These are phyloP conservation scores for Metarhizium robertsii DNA, from an alignment of 2,329 filamentous ascomycete species.

Conservation along the genomic window DNA sequence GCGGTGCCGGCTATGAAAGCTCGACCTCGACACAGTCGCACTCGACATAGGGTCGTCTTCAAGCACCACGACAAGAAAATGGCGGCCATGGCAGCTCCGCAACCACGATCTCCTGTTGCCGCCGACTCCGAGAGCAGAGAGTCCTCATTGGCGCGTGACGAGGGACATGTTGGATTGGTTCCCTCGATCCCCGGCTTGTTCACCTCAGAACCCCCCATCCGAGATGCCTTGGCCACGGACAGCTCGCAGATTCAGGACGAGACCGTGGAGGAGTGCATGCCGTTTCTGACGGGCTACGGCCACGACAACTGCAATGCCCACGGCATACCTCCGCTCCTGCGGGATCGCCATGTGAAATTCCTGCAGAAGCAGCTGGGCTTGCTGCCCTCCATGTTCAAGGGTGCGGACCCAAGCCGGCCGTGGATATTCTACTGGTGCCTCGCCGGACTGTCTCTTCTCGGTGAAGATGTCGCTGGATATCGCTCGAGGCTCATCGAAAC, in stretches of 20 bases:
- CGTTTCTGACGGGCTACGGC: slow-evolving; percentile 51
- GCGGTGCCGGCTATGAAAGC: slow-evolving; percentile 5
- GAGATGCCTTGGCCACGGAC: slow-evolving; percentile 56
- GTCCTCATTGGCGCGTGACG: not conserved
- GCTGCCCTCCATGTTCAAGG: slow-evolving; percentile 62
- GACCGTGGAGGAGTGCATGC: slow-evolving; percentile 59
- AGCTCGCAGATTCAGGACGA: slow-evolving; percentile 60
- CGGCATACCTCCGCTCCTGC: slow-evolving; percentile 67
- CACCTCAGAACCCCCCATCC: slow-evolving; percentile 48
- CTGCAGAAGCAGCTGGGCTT: slow-evolving; percentile 47
- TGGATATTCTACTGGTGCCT: slow-evolving; percentile 96
- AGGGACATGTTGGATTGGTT: slow-evolving; percentile 3
- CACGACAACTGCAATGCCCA: slow-evolving; percentile 53
- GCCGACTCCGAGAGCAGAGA: not conserved
- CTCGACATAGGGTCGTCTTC: slow-evolving; percentile 7
- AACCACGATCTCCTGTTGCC: not conserved
- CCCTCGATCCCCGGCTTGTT: slow-evolving; percentile 45
- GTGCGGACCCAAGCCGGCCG: slow-evolving; percentile 76
- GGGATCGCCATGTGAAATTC: slow-evolving; percentile 52
- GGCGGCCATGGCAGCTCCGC: slow-evolving; percentile 2
- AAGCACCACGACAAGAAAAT: slow-evolving; percentile 6
- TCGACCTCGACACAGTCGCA: slow-evolving; percentile 3
- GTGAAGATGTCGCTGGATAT: slow-evolving; percentile 62
- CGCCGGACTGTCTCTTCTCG: slow-evolving; percentile 64
- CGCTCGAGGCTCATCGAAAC: slow-evolving; percentile 64